Evolutionary conservation across 768 basidiomycete genomes (phyloP).

Genomic region (Lanmaoa rubissima): DNA sequence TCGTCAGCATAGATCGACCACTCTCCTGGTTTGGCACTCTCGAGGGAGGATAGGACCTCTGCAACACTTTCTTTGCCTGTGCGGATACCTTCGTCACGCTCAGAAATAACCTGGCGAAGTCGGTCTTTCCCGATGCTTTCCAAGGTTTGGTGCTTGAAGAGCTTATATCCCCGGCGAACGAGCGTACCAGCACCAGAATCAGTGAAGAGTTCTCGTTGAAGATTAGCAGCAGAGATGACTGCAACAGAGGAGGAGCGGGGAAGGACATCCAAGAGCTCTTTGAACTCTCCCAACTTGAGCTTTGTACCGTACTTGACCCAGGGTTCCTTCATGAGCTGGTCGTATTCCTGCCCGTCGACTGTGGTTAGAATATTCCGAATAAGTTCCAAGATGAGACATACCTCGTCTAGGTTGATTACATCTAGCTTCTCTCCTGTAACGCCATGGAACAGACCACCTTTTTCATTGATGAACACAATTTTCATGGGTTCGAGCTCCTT

Average conservation of each 20-base stretch:
- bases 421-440: conserved; percentile 95
- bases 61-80: conserved; percentile 83
- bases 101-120: conserved; percentile 91
- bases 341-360: conserved; percentile 69
- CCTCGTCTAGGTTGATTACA: conserved; percentile 97
- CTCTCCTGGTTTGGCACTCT: conserved; percentile 73
- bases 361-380: neutral
- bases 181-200: conserved; percentile 97
- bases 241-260: conserved; percentile 98
- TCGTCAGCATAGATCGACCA: conserved; percentile 99
- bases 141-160: conserved; percentile 84
- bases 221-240: conserved; percentile 87
- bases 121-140: conserved; percentile 89
- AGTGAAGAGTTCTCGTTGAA: conserved; percentile 98
- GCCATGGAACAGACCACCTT: conserved; percentile 97
- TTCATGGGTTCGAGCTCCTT: conserved; percentile 98
- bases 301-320: conserved; percentile 99
- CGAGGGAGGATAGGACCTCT: conserved; percentile 59
- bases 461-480: conserved; percentile 97
- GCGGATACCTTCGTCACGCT: conserved; percentile 91
- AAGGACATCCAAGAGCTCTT: conserved; percentile 96
- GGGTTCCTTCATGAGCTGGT: conserved; percentile 92
- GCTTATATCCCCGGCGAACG: conserved; percentile 96
- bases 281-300: conserved; percentile 98
- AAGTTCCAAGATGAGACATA: conserved; percentile 24